A percentile compares a stretch with the other conserved stretches of the same genome.
Evolutionary conservation across 208 protist species (phyloP).

Genomic region (Porcisia hertigi): DNA sequence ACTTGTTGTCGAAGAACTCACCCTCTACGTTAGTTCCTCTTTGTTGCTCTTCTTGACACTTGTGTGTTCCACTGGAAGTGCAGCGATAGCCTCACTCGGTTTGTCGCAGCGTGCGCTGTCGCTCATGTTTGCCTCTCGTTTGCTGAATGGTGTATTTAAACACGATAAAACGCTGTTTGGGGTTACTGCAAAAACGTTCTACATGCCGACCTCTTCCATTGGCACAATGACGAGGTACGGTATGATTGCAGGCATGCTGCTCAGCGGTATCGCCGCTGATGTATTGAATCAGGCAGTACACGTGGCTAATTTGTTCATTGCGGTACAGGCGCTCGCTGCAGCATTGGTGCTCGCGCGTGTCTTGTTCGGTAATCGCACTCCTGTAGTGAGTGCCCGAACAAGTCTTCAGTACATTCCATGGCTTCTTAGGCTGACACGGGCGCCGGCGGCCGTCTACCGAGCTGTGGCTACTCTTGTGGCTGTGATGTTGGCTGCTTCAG

Average conservation of each 20-base stretch:
- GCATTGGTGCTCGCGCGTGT: constrained; percentile 20
- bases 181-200: constrained; percentile 9
- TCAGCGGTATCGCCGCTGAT: constrained; percentile 36
- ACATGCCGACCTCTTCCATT: constrained; percentile 2
- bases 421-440: constrained; percentile 12
- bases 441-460: constrained; percentile 3
- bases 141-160: constrained; percentile 58
- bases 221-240: constrained; percentile 20
- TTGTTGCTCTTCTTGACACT: constrained; percentile 42
- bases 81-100: constrained; percentile 33
- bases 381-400: not conserved
- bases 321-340: constrained; percentile 25
- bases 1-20: constrained; percentile 42
- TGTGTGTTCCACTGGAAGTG: constrained; percentile 33
- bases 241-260: constrained; percentile 34
- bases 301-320: constrained; percentile 25
- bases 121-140: constrained; percentile 54
- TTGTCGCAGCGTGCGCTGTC: constrained; percentile 34
- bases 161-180: constrained; percentile 54
- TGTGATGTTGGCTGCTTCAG: constrained; percentile 29
- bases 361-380: constrained; percentile 2
- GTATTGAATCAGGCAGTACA: constrained; percentile 18
- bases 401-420: constrained; percentile 25
- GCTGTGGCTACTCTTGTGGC: constrained; percentile 14
- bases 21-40: constrained; percentile 26